Conservation (phyloP, 2,329 filamentous ascomycete species). For the Macrophomina tecta region DNA sequence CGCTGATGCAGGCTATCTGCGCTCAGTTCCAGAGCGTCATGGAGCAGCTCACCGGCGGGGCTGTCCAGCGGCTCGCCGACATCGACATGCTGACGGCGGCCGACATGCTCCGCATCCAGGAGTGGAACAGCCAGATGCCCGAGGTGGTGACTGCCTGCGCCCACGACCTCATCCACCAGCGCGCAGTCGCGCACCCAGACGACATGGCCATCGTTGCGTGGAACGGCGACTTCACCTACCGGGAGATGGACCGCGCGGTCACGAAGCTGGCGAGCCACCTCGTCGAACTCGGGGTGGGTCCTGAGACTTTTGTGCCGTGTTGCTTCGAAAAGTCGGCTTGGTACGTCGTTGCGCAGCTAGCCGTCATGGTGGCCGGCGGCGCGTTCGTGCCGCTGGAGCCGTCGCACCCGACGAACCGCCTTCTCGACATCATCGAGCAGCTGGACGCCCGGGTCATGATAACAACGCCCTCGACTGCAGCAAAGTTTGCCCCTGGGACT, state of each 20-base stretch:
- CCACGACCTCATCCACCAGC: conserved; percentile 53
- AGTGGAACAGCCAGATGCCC: conserved; percentile 42
- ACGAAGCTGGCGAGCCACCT: conserved; percentile 50
- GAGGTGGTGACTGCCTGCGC: conserved; percentile 51
- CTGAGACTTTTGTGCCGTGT: conserved; percentile 1
- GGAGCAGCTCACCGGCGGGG: neutral
- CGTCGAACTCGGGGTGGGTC: conserved; percentile 31
- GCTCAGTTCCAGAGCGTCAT: neutral
- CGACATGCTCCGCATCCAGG: neutral
- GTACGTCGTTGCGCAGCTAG: conserved; percentile 28
- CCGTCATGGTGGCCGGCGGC: neutral
- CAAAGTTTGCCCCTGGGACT: conserved; percentile 60
- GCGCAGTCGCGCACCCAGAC: conserved; percentile 45
- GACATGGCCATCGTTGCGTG: conserved; percentile 56
- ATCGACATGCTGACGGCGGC: neutral
- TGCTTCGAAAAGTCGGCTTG: conserved; percentile 31
- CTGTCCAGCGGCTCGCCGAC: neutral
- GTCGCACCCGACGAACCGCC: neutral
- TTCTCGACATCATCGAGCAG: neutral
- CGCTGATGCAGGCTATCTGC: neutral
- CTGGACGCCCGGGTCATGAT: conserved; percentile 27
- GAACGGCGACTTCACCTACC: conserved; percentile 58
- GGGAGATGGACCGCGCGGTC: conserved; percentile 46
- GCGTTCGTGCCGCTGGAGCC: neutral
- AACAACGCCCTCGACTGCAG: conserved; percentile 44